Evolutionary conservation across 2,329 filamentous ascomycete genomes (phyloP).

Genomic region (Diaporthe sp.): DNA sequence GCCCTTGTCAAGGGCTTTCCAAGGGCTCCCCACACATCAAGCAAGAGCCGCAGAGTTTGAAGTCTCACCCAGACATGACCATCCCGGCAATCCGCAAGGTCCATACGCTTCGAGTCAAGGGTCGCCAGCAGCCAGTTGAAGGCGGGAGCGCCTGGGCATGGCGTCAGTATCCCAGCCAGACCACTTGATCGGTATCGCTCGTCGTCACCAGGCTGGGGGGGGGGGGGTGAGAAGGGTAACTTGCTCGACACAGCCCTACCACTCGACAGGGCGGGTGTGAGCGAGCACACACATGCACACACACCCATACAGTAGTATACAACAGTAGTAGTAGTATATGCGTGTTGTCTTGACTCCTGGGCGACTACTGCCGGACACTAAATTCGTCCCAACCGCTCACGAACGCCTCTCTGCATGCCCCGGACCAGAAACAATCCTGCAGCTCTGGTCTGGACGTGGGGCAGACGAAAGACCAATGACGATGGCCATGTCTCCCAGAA

Average conservation of each 20-base stretch:
- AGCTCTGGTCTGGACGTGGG: slow-evolving; percentile 2
- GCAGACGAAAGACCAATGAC: slow-evolving; percentile 13
- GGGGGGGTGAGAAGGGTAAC: background rate
- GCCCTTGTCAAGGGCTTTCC: slow-evolving; percentile 34
- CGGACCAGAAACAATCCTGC: slow-evolving; percentile 25
- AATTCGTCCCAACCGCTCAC: slow-evolving; percentile 23
- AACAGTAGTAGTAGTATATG: background rate
- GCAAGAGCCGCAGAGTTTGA: slow-evolving; percentile 39
- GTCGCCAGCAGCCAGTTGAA: slow-evolving; percentile 13
- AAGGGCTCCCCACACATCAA: slow-evolving; percentile 35
- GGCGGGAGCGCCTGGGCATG: slow-evolving; percentile 37
- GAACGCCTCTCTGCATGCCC: slow-evolving; percentile 24
- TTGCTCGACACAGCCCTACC: slow-evolving; percentile 33
- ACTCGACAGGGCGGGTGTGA: background rate
- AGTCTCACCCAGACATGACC: slow-evolving; percentile 41
- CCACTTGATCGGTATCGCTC: slow-evolving; percentile 20
- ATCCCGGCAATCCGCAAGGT: slow-evolving; percentile 34
- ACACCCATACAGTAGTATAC: background rate
- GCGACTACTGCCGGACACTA: slow-evolving; percentile 33
- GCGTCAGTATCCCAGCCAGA: slow-evolving; percentile 34
- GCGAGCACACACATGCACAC: background rate
- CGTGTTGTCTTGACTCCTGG: background rate
- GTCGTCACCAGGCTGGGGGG: slow-evolving; percentile 19
- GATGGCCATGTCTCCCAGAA: background rate
- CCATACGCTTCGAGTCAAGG: slow-evolving; percentile 38